These are phyloP conservation scores for Neurospora crassa DNA, from an alignment of 2,329 filamentous ascomycete genomes.

Conservation along the genomic window DNA sequence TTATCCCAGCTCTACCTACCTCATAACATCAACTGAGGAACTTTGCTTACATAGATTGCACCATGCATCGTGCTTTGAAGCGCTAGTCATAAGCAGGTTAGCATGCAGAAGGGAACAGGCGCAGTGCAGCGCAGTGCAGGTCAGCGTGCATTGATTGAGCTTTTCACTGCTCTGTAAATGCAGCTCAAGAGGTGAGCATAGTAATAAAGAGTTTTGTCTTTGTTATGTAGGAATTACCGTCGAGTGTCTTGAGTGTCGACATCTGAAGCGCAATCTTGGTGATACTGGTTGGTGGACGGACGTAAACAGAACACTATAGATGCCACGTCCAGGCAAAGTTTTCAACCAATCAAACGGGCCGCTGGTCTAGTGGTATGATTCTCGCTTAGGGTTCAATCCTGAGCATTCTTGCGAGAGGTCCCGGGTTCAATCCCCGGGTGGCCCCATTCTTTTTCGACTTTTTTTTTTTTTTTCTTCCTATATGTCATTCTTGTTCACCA, in stretches of 20 bases:
- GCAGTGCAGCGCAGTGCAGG: background rate
- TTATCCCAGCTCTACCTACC: background rate
- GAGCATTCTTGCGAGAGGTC: constrained; percentile 11
- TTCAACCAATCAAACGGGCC: background rate
- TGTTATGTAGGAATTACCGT: background rate
- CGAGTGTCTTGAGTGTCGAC: background rate
- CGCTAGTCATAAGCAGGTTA: background rate
- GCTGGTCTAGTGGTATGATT: constrained; percentile 52
- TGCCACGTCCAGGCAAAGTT: fast-evolving
- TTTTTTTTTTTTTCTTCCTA: background rate
- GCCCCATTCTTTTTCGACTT: background rate
- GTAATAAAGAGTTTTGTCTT: too few relatives aligned
- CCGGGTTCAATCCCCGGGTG: constrained; percentile 14
- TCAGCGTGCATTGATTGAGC: background rate
- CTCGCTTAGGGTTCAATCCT: constrained; percentile 42
- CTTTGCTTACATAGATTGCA: background rate
- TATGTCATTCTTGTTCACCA: too few relatives aligned
- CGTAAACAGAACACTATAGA: too few relatives aligned
- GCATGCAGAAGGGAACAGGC: background rate
- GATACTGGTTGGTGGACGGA: too few relatives aligned
- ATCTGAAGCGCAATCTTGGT: background rate
- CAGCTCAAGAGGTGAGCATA: background rate
- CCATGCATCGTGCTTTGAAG: background rate
- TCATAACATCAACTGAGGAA: background rate
- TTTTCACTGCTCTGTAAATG: background rate